phyloP scores from a whole-genome alignment of 805 yeast species.

The Isabelozyma pseudorhagii region DNA sequence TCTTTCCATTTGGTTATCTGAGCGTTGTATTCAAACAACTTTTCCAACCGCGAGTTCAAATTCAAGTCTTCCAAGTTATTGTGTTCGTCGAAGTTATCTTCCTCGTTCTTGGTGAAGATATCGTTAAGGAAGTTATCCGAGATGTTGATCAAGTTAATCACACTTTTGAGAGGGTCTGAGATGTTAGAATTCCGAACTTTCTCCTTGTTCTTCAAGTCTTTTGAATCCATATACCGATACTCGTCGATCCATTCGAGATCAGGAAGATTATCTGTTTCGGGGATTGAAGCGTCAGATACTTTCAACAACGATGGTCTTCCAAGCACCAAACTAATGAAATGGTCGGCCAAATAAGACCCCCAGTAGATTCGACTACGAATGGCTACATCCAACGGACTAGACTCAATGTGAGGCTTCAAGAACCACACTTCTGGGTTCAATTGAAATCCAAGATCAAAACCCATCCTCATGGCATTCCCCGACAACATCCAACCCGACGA shows the following conservation, averaged over 20 bases:
- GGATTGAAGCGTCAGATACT: conserved; percentile 56
- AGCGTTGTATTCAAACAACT: conserved; percentile 44
- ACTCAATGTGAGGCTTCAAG: conserved; percentile 33
- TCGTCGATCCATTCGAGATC: conserved; percentile 64
- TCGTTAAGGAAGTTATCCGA: conserved; percentile 45
- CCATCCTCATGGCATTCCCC: conserved; percentile 63
- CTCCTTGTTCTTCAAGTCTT: conserved; percentile 10
- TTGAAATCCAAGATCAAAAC: conserved; percentile 63
- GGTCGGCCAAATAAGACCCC: conserved; percentile 67
- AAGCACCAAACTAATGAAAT: conserved; percentile 54
- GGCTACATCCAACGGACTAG: conserved; percentile 50
- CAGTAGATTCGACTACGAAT: conserved; percentile 61
- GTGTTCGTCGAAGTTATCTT: conserved; percentile 19
- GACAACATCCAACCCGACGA: conserved; percentile 62
- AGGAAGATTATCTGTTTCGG: conserved; percentile 57
- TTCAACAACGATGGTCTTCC: conserved; percentile 59
- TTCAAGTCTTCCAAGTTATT: conserved; percentile 36
- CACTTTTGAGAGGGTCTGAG: conserved; percentile 40
- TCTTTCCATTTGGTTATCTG: conserved; percentile 52
- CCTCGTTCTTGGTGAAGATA: conserved; percentile 38
- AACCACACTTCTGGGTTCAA: conserved; percentile 61
- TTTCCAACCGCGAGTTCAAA: conserved; percentile 35
- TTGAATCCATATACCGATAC: conserved; percentile 37
- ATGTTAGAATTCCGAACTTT: conserved; percentile 25
- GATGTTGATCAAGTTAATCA: conserved; percentile 40